A percentile compares a stretch with the other conserved stretches of the same genome.
Evolutionary conservation across 1,284 basidiomycete genomes (phyloP).

Genomic region (Microbotryum violaceum): DNA sequence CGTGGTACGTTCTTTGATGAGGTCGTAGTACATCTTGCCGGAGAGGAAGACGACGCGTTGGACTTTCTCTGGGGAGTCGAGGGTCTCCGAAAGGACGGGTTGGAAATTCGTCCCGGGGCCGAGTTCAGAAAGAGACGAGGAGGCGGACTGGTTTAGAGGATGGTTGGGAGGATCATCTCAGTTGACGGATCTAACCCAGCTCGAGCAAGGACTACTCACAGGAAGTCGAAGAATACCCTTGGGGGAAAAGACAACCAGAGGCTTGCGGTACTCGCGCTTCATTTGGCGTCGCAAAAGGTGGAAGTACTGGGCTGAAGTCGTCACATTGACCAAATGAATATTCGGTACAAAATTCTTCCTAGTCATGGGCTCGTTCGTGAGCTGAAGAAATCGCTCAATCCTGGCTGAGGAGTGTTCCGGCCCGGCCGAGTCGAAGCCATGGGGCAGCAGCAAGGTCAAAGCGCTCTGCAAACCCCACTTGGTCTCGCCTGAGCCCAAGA

Average conservation of each 20-base stretch:
- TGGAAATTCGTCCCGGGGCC: conserved; percentile 58
- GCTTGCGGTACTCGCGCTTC: conserved; percentile 73
- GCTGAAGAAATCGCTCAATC: conserved; percentile 68
- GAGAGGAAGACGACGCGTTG: conserved; percentile 46
- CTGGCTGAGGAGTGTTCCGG: conserved; percentile 75
- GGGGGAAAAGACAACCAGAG: conserved; percentile 70
- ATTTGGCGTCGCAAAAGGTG: conserved; percentile 77
- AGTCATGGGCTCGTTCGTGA: conserved; percentile 58
- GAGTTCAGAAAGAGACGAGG: conserved; percentile 61
- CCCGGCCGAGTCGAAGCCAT: conserved; percentile 59
- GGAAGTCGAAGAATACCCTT: conserved; percentile 71
- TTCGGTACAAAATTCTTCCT: conserved; percentile 49
- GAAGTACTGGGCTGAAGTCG: conserved; percentile 82
- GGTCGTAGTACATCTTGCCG: conserved; percentile 82
- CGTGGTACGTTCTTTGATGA: conserved; percentile 58
- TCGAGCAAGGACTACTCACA: conserved; percentile 46
- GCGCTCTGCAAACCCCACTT: conserved; percentile 32
- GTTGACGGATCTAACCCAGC: conserved; percentile 6
- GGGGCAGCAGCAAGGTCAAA: conserved; percentile 31
- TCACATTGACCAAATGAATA: conserved; percentile 74
- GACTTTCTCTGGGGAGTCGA: conserved; percentile 45
- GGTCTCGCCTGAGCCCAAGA: conserved; percentile 67
- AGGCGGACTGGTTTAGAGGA: conserved; percentile 60
- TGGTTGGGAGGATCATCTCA: neutral
- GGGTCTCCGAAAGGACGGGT: conserved; percentile 59